These are phyloP conservation scores for Ceratocystis harringtonii DNA, from an alignment of 2,329 filamentous ascomycete genomes.

Conservation along the genomic window DNA sequence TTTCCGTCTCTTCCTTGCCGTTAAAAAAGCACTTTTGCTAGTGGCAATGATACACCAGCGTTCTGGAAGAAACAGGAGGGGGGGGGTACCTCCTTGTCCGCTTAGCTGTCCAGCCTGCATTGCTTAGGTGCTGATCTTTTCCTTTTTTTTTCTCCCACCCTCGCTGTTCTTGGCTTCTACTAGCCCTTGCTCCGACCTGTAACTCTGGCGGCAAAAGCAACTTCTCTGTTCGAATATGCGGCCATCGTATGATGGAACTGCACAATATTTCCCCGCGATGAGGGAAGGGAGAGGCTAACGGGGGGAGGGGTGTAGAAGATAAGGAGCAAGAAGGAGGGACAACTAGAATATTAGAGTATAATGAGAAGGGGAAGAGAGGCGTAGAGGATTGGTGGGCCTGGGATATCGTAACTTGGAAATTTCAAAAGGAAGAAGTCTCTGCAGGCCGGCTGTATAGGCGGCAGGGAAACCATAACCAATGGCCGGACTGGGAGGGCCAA, in stretches of 20 bases:
- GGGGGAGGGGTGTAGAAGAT: neutral
- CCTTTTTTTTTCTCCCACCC: neutral
- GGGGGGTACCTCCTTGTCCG: neutral
- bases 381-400: neutral
- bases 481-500: neutral
- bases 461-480: neutral
- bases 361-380: neutral
- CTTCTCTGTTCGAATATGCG: neutral
- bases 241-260: constrained; percentile 2
- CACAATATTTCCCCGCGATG: neutral
- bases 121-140: neutral
- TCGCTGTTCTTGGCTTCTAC: neutral
- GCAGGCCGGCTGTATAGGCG: neutral
- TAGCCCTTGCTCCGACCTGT: neutral
- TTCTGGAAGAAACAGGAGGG: neutral
- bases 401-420: neutral
- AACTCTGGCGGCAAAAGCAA: constrained; percentile 3
- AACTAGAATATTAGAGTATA: neutral
- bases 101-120: no score
- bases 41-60: neutral
- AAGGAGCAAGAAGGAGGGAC: neutral
- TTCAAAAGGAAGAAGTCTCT: neutral
- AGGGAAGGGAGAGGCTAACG: neutral
- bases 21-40: neutral
- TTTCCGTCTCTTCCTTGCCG: neutral